Evolutionary conservation across 2,329 filamentous ascomycete genomes (phyloP), one percentile per base, ranked within the genome.

Genomic region (Coniochaeta hoffmannii): DNA sequence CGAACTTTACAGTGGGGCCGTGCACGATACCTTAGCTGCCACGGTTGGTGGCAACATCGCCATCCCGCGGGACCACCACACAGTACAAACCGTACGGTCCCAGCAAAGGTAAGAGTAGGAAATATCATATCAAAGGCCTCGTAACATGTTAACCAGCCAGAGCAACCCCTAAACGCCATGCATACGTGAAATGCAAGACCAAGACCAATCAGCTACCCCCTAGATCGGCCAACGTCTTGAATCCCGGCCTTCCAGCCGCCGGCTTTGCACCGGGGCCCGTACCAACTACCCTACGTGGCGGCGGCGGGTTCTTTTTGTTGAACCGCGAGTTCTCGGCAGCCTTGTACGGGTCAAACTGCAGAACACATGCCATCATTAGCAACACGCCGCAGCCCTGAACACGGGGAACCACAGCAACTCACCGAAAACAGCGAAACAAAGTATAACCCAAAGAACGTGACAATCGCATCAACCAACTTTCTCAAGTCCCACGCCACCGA

Each of bases 361-460:
- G 6, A 1, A 6, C 8, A 6, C 8, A 2, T 4, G 17, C 5
- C 17, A 11, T 22, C 36, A 11, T 41, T 12, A 41, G 36, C n/a
- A n/a, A n/a, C n/a, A n/a, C n/a, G n/a, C 17, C 14, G 4, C 19
- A 15, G 10, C 34, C 24, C 3, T 58, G 57, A 17, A 22, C 10
- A 49, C 60, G 24, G 58, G 58, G 11, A 22, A n/a, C 26, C 15
- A 15, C 50, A 22, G 3, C 11, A 26, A 75, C 79, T 56, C 73
- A 78, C 81, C 66, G 82, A 78, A 61, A 87, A 77, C n/a, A 87
- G 68, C 4, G 81, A 84, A 8, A 75, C 74, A 44, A 87, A 68
- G 64, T 87, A 87, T 4, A 87, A 68, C 14, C 82, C 83, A 49
- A 86, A 71, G 58, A 86, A 82, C 6, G 73, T 70, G 49, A 84